phyloP scores from a whole-genome alignment of 2,329 filamentous ascomycete genomes.

The Epicoccum sorghinum region DNA sequence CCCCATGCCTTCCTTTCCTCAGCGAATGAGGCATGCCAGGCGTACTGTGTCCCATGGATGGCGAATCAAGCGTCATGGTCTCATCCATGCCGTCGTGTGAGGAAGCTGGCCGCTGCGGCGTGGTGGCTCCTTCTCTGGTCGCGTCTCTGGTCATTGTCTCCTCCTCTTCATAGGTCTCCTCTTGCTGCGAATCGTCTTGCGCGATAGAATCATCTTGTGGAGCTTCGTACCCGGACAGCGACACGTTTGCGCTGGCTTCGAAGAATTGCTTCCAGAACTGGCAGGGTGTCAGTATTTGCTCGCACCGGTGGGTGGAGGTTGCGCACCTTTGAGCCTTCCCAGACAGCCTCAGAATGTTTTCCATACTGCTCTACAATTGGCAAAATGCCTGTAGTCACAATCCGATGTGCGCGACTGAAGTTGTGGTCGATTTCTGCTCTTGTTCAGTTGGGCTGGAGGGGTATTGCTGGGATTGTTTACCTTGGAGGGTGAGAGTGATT shows the following conservation, averaged over 20 bases:
- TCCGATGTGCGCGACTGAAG: slow-evolving; percentile 94
- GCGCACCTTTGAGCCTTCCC: slow-evolving; percentile 90
- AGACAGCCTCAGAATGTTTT: slow-evolving; percentile 89
- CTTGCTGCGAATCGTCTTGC: slow-evolving; percentile 49
- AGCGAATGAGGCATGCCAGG: slow-evolving; percentile 51
- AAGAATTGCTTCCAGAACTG: slow-evolving; percentile 99
- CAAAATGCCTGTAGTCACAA: slow-evolving; percentile 91
- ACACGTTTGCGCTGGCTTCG: slow-evolving; percentile 96
- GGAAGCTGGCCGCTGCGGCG: slow-evolving; percentile 39
- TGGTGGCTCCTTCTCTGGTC: slow-evolving; percentile 53
- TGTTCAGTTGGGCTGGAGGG: slow-evolving; percentile 35
- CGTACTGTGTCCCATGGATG: slow-evolving; percentile 65
- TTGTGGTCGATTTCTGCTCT: slow-evolving; percentile 92
- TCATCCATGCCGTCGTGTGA: slow-evolving; percentile 54
- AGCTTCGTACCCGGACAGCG: slow-evolving; percentile 92
- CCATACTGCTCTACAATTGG: slow-evolving; percentile 95
- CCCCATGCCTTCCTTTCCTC: slow-evolving; percentile 20
- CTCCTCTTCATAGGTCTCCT: slow-evolving; percentile 51
- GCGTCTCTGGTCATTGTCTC: slow-evolving; percentile 50
- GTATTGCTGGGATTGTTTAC: slow-evolving; percentile 47
- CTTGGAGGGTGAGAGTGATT: slow-evolving; percentile 94
- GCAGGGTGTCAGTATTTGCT: slow-evolving; percentile 2
- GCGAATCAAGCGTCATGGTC: slow-evolving; percentile 71
- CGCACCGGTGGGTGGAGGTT: not conserved
- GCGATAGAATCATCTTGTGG: slow-evolving; percentile 63